Evolutionary conservation across 805 yeast genomes (phyloP).

Genomic region (Cyberlindnera meyerae): DNA sequence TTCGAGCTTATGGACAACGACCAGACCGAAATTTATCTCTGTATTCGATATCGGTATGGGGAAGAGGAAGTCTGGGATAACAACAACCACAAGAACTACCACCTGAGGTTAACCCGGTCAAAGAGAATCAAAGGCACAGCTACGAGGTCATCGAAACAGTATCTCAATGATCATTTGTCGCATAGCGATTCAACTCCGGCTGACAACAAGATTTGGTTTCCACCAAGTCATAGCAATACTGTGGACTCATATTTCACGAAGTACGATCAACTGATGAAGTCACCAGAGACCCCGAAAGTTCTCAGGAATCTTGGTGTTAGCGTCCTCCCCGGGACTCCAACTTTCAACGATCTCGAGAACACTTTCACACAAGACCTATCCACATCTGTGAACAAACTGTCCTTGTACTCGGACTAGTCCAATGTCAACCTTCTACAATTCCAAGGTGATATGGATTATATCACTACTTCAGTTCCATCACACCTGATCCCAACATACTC

Average conservation of each 20-base stretch:
- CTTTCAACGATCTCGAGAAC: slow-evolving; percentile 9
- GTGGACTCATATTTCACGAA: slow-evolving; percentile 17
- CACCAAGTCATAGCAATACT: neutral
- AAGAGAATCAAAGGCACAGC: slow-evolving; percentile 4
- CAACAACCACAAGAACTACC: slow-evolving; percentile 56
- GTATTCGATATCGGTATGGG: slow-evolving; percentile 33
- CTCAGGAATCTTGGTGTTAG: slow-evolving; percentile 12
- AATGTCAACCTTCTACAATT: slow-evolving; percentile 9
- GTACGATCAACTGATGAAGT: slow-evolving; percentile 18
- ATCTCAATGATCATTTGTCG: slow-evolving; percentile 19
- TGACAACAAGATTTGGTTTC: neutral
- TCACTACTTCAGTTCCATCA: slow-evolving; percentile 9
- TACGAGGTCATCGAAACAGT: slow-evolving; percentile 11
- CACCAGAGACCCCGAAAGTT: slow-evolving; percentile 27
- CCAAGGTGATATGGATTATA: slow-evolving; percentile 9
- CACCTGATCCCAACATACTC: slow-evolving; percentile 6
- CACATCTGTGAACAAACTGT: slow-evolving; percentile 9
- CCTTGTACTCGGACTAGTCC: slow-evolving; percentile 9
- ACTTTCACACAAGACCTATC: slow-evolving; percentile 2
- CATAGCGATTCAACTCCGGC: neutral
- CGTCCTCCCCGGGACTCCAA: slow-evolving; percentile 7
- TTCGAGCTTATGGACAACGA: slow-evolving; percentile 16
- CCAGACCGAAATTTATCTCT: slow-evolving; percentile 36
- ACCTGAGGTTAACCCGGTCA: slow-evolving; percentile 29
- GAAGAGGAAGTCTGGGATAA: slow-evolving; percentile 73